Base-by-base conservation (phyloP, 129 eudicot genomes). In the Cynara cardunculus region DNA sequence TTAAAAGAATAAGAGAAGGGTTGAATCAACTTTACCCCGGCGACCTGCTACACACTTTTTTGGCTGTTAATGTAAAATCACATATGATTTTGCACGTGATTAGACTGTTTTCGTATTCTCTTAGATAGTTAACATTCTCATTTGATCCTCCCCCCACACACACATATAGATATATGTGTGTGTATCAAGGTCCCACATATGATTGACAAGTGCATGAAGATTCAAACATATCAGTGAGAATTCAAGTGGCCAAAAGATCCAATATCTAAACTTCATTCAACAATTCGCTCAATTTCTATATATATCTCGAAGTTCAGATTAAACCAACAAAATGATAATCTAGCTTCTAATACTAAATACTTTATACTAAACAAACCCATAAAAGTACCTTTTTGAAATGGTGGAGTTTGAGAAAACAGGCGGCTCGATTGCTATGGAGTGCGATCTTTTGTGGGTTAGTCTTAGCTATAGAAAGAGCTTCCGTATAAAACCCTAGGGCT, bases 371-470 rank as follows among this genome's bases (percentile, higher is more conserved):
- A 31, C 28, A 75, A 7, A 6, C n/a, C 39, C 74, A 14, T 7
- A 30, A 21, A 79, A 30, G 24, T 44, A 92, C 99, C 99, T 95
- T 89, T 19, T 89, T 82, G 69, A 95, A 95, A 66, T 85, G 84
- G 83, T 90, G 97, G 46, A 95, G 93, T 82, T 95, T 95, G 59
- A 95, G 92, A 75, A 75, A 95, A 82, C 99, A 95, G 35, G 99
- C 99, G 35, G 99, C 99, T 39, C 99, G 88, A 72, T 95, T 95
- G 78, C 99, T 95, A 68, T 95, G 99, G 21, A 95, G 96, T 1
- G 99, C 97, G 83, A 95, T 90, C 89, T 85, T 95, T 76, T 89
- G 99, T 10, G 91, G 88, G 26, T 80, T 90, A 5, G 94, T 86
- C 85, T 90, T 95, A 11, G 97, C 97, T 75, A 88, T 64, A 18